Conservation (phyloP, 148 eudicot genomes). For the Diospyros kaki region DNA sequence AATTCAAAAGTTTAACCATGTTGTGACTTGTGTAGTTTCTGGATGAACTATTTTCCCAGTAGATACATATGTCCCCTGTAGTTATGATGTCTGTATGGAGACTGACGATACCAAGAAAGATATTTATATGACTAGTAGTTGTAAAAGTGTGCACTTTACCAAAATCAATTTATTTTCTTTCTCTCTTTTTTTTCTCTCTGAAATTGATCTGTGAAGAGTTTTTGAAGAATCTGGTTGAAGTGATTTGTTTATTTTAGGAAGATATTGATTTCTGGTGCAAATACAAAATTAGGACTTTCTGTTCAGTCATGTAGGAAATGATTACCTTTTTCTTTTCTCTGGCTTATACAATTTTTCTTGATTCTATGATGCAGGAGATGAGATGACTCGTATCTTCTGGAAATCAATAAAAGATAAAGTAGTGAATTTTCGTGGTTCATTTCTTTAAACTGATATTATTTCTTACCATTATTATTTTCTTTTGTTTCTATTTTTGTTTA, state of each 20-base stretch:
- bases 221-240: neutral
- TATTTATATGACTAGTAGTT: neutral
- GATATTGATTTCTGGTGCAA: neutral
- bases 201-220: neutral
- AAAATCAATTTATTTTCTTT: neutral
- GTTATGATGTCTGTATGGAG: neutral
- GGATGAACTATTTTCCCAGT: too few species aligned
- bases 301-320: neutral
- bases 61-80: too few species aligned
- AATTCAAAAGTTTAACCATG: too few species aligned
- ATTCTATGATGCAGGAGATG: constrained; percentile 38
- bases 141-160: too few species aligned
- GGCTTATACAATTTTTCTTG: neutral
- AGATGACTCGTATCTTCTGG: constrained; percentile 47
- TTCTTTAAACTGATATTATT: neutral
- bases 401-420: constrained; percentile 43
- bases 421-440: neutral
- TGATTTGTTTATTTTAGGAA: neutral
- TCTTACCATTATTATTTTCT: neutral
- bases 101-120: neutral
- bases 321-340: neutral
- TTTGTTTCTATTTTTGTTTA: too few species aligned
- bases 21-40: too few species aligned
- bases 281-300: neutral
- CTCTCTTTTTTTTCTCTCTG: neutral